A percentile compares a stretch with the other conserved stretches of the same genome.
Conservation (phyloP, 2,329 filamentous ascomycete genomes). For the Fusarium sp. region DNA sequence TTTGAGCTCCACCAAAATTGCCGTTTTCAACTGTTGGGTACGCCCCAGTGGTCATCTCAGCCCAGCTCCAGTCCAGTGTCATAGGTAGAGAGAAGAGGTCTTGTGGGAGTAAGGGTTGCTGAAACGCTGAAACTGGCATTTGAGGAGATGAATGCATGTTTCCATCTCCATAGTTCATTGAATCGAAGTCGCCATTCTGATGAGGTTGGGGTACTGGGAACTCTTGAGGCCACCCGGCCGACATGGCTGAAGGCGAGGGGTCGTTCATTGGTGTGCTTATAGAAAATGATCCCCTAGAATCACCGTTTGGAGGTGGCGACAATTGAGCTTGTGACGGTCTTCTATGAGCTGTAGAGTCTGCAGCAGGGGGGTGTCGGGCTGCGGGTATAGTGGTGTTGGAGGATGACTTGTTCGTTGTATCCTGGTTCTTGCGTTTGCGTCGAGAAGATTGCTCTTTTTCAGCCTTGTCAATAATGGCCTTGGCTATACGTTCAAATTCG, state of each 20-base stretch:
- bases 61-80: conserved; percentile 91
- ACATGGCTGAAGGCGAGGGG: conserved; percentile 60
- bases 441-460: conserved; percentile 86
- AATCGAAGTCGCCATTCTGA: conserved; percentile 58
- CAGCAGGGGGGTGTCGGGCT: conserved; percentile 27
- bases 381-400: conserved; percentile 24
- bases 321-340: conserved; percentile 43
- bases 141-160: conserved; percentile 55
- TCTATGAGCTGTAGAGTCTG: conserved; percentile 18
- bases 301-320: conserved; percentile 48
- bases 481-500: conserved; percentile 97
- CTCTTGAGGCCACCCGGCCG: conserved; percentile 64
- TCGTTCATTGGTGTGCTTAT: conserved; percentile 51
- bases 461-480: conserved; percentile 88
- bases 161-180: conserved; percentile 59
- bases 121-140: conserved; percentile 64
- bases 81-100: conserved; percentile 97
- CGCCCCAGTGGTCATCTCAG: conserved; percentile 74
- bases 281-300: conserved; percentile 45
- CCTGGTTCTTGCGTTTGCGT: conserved; percentile 85
- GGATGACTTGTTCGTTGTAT: conserved; percentile 50
- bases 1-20: conserved; percentile 56
- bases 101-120: conserved; percentile 90
- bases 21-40: conserved; percentile 76
- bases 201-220: conserved; percentile 54